These are phyloP conservation scores for Pholiota microspora DNA, from an alignment of 768 basidiomycete genomes.

Conservation along the genomic window DNA sequence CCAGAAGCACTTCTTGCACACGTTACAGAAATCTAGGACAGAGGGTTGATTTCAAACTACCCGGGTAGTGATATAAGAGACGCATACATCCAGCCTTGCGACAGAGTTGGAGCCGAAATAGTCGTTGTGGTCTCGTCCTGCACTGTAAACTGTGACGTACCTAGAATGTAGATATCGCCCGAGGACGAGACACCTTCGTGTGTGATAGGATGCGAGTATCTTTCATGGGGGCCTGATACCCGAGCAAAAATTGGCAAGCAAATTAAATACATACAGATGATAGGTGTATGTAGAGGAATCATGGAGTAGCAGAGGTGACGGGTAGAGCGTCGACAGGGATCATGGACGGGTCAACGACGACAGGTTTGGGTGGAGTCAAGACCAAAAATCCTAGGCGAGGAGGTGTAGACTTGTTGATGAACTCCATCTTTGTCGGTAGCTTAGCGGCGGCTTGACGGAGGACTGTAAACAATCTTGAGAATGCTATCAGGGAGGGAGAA, in stretches of 20 bases:
- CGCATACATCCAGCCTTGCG: too few relatives aligned
- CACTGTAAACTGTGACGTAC: too few relatives aligned
- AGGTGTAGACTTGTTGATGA: constrained; percentile 65
- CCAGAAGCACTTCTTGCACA: too few relatives aligned
- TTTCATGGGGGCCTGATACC: too few relatives aligned
- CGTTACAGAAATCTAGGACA: too few relatives aligned
- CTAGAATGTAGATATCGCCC: too few relatives aligned
- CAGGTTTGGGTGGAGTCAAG: constrained; percentile 41
- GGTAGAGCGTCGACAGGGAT: constrained; percentile 8
- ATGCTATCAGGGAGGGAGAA: neutral
- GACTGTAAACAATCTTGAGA: constrained; percentile 41
- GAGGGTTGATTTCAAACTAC: too few relatives aligned
- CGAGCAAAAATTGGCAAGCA: neutral
- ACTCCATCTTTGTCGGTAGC: constrained; percentile 86
- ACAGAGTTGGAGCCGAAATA: too few relatives aligned
- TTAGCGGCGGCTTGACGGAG: constrained; percentile 86
- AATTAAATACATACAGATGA: neutral
- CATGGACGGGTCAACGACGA: constrained; percentile 15
- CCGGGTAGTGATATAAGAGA: too few relatives aligned
- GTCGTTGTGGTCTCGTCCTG: too few relatives aligned
- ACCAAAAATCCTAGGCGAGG: constrained; percentile 74
- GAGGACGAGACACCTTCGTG: too few relatives aligned
- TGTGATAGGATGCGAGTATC: too few relatives aligned
- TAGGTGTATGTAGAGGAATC: neutral
- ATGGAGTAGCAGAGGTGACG: neutral